These are phyloP conservation scores for Trichoderma sp. DNA, from an alignment of 2,329 filamentous ascomycete species.

Conservation along the genomic window DNA sequence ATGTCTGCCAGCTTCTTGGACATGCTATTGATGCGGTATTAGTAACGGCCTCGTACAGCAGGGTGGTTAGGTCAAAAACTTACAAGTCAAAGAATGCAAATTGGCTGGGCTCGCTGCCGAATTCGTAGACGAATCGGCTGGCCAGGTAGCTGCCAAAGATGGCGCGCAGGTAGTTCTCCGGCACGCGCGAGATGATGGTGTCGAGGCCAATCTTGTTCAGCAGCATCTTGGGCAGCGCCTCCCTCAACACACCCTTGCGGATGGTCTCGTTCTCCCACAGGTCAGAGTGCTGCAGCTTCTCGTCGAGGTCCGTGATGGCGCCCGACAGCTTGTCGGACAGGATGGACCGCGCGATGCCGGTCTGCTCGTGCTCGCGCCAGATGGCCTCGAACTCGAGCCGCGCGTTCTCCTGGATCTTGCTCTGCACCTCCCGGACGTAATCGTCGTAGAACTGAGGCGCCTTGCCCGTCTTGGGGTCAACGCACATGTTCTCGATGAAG, in stretches of 20 bases:
- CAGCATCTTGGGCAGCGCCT: conserved; percentile 83
- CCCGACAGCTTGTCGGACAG: conserved; percentile 87
- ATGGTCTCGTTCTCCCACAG: conserved; percentile 84
- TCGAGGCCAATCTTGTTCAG: conserved; percentile 89
- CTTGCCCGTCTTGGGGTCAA: conserved; percentile 65
- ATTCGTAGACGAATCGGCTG: conserved; percentile 94
- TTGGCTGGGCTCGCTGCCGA: conserved; percentile 87
- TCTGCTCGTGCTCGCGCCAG: conserved; percentile 89
- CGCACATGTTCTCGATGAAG: conserved; percentile 94
- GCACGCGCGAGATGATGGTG: conserved; percentile 82
- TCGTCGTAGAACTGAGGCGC: conserved; percentile 88
- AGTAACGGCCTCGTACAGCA: background rate
- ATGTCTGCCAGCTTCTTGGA: conserved; percentile 63
- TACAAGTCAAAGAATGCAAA: conserved; percentile 99
- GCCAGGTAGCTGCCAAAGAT: conserved; percentile 97
- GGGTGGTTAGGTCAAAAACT: conserved; percentile 46
- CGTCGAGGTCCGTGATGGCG: conserved; percentile 94
- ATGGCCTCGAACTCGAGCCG: conserved; percentile 95
- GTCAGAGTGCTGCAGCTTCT: conserved; percentile 91
- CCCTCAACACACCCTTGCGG: conserved; percentile 73
- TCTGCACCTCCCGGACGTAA: conserved; percentile 91
- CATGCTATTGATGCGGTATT: conserved; percentile 53
- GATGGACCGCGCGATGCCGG: conserved; percentile 77
- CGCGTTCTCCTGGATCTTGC: conserved; percentile 88
- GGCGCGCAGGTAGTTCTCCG: conserved; percentile 85